Conservation (phyloP, 1,284 basidiomycete species). For the Meripilus lineatus region DNA sequence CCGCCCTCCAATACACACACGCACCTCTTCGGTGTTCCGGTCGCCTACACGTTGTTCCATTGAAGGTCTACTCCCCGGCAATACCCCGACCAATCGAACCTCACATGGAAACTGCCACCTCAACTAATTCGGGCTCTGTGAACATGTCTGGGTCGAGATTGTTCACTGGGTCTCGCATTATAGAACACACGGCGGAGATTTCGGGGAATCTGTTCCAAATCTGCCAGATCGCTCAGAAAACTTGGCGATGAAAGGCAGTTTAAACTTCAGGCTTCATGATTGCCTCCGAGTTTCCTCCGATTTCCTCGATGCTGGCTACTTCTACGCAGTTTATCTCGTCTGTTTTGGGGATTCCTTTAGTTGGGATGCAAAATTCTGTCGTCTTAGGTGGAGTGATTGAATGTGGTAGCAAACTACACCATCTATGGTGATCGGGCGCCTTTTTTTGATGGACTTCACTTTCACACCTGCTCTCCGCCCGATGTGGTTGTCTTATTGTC, state of each 20-base stretch:
- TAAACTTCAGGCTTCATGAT: conserved; percentile 7
- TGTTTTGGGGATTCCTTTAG: background rate
- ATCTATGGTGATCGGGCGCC: conserved; percentile 4
- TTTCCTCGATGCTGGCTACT: no score
- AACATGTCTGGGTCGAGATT: background rate
- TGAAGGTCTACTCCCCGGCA: no score
- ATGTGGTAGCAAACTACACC: background rate
- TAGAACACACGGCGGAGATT: conserved; percentile 7
- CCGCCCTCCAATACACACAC: no score
- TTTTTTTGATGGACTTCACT: no score
- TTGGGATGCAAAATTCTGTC: background rate
- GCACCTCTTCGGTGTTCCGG: no score
- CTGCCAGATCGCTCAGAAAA: background rate
- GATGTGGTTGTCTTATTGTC: no score
- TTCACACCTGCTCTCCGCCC: no score
- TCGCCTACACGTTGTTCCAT: no score
- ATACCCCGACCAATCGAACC: conserved; percentile 6
- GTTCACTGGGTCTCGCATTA: no score
- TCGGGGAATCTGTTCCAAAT: conserved; percentile 1
- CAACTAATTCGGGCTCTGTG: background rate
- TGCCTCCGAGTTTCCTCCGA: conserved; percentile 7
- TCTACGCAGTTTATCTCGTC: background rate
- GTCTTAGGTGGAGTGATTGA: no score
- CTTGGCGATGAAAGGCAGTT: conserved; percentile 7
- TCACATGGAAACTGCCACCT: conserved; percentile 6